These are phyloP conservation scores for Backusella morwellensis DNA, from an alignment of 192 early-diverging fungal genomes.

Conservation along the genomic window DNA sequence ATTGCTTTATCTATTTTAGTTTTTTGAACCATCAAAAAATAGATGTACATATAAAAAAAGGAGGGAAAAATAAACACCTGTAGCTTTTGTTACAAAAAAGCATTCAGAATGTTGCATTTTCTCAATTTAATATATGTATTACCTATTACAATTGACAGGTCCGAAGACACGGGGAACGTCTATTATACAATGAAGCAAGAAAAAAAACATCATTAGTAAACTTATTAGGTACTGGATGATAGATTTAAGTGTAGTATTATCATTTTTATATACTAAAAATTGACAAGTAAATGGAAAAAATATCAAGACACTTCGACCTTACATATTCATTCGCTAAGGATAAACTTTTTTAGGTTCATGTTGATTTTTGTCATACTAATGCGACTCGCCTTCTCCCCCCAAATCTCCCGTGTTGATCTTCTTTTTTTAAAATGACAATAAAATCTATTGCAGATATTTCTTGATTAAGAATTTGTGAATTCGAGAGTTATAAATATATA, in stretches of 20 bases:
- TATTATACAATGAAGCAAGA: neutral
- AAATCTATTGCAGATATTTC: neutral
- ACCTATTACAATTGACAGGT: constrained; percentile 7
- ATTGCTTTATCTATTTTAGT: neutral
- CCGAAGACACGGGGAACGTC: constrained; percentile 2
- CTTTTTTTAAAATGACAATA: neutral
- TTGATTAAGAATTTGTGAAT: neutral
- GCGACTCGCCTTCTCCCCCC: neutral
- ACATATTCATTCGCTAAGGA: neutral
- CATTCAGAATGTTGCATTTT: neutral
- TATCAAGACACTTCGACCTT: neutral
- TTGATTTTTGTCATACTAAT: neutral
- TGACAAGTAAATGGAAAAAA: neutral
- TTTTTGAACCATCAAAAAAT: neutral
- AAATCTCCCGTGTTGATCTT: neutral
- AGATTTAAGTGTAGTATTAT: neutral
- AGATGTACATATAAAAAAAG: neutral
- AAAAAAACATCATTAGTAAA: neutral
- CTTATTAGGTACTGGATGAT: neutral
- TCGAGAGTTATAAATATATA: neutral
- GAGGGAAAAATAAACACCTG: neutral
- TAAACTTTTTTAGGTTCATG: neutral
- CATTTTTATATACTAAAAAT: neutral
- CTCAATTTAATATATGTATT: constrained; percentile 2
- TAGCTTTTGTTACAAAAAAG: neutral